phyloP scores from a whole-genome alignment of 108 stramenopile species.

The Cylindrotheca closterium region DNA sequence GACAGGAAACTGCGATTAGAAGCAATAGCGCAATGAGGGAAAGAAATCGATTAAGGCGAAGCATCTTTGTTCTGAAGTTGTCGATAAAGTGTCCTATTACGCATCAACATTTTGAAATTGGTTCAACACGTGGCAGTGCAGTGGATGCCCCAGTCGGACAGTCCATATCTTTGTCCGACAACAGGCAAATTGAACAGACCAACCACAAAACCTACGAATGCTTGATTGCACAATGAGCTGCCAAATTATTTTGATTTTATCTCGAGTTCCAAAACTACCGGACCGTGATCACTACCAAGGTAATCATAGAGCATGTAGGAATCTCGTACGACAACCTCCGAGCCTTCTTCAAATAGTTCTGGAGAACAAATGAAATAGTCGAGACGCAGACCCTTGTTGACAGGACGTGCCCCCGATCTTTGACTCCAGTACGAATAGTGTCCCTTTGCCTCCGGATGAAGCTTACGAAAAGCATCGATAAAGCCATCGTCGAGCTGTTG shows the following conservation, averaged over 20 bases:
- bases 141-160: too few species aligned
- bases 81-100: too few species aligned
- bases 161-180: too few species aligned
- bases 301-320: constrained; percentile 76
- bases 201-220: too few species aligned
- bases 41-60: not conserved
- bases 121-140: too few species aligned
- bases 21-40: not conserved
- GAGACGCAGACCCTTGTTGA: constrained; percentile 91
- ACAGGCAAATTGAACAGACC: too few species aligned
- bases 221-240: too few species aligned
- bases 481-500: constrained; percentile 73
- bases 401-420: constrained; percentile 81
- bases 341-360: constrained; percentile 53
- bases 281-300: constrained; percentile 85
- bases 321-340: constrained; percentile 70
- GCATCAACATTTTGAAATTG: too few species aligned
- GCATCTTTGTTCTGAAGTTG: too few species aligned
- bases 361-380: constrained; percentile 90
- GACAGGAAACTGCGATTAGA: not conserved
- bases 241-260: too few species aligned
- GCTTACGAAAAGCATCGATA: constrained; percentile 84
- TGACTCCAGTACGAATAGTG: constrained; percentile 92
- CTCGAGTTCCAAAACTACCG: constrained; percentile 78
- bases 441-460: constrained; percentile 80